Conservation (phyloP, 192 early-diverging fungal genomes). For the Backusella mclennaniae region DNA sequence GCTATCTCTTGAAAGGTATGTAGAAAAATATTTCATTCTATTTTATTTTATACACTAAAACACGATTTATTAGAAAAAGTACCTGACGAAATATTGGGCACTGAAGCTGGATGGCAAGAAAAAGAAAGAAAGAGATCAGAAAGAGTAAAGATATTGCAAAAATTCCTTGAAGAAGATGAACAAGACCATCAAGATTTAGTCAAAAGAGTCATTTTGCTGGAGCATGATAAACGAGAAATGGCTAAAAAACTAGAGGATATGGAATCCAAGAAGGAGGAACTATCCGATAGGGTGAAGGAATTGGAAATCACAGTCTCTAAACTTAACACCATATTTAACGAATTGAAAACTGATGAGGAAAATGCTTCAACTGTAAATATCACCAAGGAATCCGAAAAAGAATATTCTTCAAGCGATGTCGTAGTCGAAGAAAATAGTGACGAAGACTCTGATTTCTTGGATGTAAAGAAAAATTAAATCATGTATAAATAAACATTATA, state of each 20-base stretch:
- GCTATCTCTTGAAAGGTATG: not conserved
- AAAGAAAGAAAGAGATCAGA: not conserved
- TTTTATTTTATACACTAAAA: not conserved
- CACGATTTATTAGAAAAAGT: not conserved
- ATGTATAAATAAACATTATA: not conserved
- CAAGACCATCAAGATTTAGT: not conserved
- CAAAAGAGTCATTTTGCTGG: not conserved
- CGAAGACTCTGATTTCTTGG: not conserved
- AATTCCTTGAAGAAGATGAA: not conserved
- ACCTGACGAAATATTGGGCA: not conserved
- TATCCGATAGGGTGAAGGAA: not conserved
- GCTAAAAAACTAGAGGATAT: not conserved
- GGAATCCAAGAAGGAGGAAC: not conserved
- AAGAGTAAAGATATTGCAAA: not conserved
- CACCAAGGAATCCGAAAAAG: not conserved
- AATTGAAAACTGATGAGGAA: not conserved
- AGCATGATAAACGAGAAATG: not conserved
- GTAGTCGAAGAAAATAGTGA: not conserved
- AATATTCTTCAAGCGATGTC: not conserved
- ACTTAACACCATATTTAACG: not conserved
- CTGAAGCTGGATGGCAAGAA: not conserved
- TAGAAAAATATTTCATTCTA: not conserved
- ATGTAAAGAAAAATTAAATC: not conserved
- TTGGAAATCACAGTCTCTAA: not conserved
- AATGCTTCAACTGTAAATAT: not conserved